Evolutionary conservation across 176 grass and related monocot species (phyloP).

Genomic region (Triticum urartu): DNA sequence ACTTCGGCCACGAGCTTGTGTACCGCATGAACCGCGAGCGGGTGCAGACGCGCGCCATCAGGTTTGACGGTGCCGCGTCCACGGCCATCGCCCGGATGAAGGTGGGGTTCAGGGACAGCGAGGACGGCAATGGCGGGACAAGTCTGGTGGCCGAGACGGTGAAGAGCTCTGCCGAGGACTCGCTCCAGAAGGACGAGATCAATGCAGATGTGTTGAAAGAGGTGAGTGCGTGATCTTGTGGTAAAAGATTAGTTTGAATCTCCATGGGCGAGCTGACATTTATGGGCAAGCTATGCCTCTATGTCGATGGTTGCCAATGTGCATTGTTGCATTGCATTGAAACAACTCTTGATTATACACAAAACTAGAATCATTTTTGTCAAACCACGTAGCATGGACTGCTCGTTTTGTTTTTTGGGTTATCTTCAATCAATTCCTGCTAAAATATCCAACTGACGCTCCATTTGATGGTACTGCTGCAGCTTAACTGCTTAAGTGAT

Average conservation of each 20-base stretch:
- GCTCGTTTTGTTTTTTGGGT: too few species aligned
- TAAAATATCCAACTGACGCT: too few species aligned
- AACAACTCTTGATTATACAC: too few species aligned
- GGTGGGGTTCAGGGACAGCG: constrained; percentile 43
- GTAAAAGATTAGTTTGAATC: constrained; percentile 5
- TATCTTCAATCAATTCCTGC: too few species aligned
- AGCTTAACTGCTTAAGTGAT: too few species aligned
- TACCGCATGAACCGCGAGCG: constrained; percentile 73
- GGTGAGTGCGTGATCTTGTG: constrained; percentile 39
- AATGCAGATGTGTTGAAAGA: constrained; percentile 73
- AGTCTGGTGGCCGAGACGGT: constrained; percentile 74
- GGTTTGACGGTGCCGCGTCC: constrained; percentile 38
- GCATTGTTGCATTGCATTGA: too few species aligned
- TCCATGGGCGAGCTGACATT: background rate
- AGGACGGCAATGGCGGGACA: constrained; percentile 41
- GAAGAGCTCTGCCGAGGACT: constrained; percentile 65
- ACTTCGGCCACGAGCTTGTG: constrained; percentile 73
- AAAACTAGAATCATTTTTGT: too few species aligned
- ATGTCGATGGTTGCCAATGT: too few species aligned
- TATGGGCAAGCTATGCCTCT: too few species aligned
- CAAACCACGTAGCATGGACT: too few species aligned
- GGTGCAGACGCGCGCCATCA: constrained; percentile 73
- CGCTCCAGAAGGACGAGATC: constrained; percentile 60
- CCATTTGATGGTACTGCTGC: too few species aligned
- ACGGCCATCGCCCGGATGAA: constrained; percentile 79